Evolutionary conservation across 176 grass and related monocot species (phyloP).

Genomic region (Olyra latifolia): DNA sequence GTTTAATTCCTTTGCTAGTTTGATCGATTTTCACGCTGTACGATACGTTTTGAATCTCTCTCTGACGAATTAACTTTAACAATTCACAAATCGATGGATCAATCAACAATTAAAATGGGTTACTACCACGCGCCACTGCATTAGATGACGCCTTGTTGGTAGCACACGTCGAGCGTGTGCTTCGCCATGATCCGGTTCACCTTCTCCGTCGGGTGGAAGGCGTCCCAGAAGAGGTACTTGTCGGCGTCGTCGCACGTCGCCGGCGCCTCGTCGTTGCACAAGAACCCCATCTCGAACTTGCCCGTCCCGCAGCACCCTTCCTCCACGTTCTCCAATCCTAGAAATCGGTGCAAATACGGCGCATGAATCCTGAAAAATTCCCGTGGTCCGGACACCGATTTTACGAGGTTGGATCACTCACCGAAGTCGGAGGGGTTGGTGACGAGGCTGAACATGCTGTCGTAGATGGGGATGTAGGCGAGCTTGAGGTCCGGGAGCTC

Average conservation of each 20-base stretch:
- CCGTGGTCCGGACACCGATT: too few relatives aligned
- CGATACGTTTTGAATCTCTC: neutral
- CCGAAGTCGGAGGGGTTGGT: constrained; percentile 48
- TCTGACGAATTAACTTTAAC: neutral
- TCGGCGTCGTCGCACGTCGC: constrained; percentile 58
- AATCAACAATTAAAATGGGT: neutral
- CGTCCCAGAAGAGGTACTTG: constrained; percentile 56
- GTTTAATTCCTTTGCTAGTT: neutral
- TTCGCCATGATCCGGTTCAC: constrained; percentile 54
- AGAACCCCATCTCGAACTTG: constrained; percentile 64
- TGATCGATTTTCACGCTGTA: neutral
- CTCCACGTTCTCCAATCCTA: constrained; percentile 78
- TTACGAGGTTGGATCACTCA: too few relatives aligned
- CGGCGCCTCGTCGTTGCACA: constrained; percentile 50
- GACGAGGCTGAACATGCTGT: constrained; percentile 46
- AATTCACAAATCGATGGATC: neutral
- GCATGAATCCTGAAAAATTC: too few relatives aligned
- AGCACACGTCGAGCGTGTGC: constrained; percentile 38
- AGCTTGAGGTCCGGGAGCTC: constrained; percentile 45
- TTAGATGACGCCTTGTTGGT: constrained; percentile 43
- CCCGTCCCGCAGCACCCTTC: constrained; percentile 75
- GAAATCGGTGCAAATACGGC: too few relatives aligned
- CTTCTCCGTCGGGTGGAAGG: constrained; percentile 58
- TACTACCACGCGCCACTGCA: neutral
- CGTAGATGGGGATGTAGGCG: constrained; percentile 51